Conservation (phyloP, 768 basidiomycete species). For the Kwoniella botswanensis region DNA sequence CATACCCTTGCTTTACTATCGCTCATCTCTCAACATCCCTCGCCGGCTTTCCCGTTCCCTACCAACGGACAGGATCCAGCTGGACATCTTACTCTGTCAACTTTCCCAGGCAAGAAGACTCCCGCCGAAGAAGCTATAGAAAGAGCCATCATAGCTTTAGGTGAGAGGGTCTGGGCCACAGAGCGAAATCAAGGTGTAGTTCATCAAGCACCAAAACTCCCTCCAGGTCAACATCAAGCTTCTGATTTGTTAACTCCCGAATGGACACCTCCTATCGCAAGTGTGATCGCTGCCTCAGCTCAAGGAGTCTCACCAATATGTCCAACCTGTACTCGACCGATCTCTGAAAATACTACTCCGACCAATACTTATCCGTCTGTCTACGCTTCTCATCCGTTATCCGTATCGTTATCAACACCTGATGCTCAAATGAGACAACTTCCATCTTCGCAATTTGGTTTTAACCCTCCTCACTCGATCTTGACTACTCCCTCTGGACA, state of each 20-base stretch:
- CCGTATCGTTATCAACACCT: slow-evolving; percentile 39
- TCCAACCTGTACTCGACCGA: slow-evolving; percentile 38
- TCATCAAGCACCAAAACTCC: slow-evolving; percentile 13
- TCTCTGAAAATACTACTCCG: slow-evolving; percentile 8
- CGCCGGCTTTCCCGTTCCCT: slow-evolving; percentile 51
- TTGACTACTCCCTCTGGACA: slow-evolving; percentile 37
- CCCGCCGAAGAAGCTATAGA: slow-evolving; percentile 47
- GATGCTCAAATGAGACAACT: slow-evolving; percentile 27
- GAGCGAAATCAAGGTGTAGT: slow-evolving; percentile 28
- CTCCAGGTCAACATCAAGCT: slow-evolving; percentile 22
- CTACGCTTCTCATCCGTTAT: slow-evolving; percentile 34
- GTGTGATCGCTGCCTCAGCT: neutral
- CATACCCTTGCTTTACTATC: slow-evolving; percentile 45
- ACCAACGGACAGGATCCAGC: slow-evolving; percentile 16
- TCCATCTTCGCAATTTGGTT: neutral
- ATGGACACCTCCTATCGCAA: slow-evolving; percentile 42
- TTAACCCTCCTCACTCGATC: slow-evolving; percentile 25
- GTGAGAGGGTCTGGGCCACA: slow-evolving; percentile 36
- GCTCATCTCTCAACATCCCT: slow-evolving; percentile 42
- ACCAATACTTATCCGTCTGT: slow-evolving; percentile 6
- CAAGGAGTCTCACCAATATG: slow-evolving; percentile 19
- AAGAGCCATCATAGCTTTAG: slow-evolving; percentile 40
- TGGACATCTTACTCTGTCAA: slow-evolving; percentile 8
- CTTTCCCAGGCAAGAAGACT: slow-evolving; percentile 40
- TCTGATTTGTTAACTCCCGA: slow-evolving; percentile 41